Evolutionary conservation across 495 filamentous ascomycete species (phyloP).

Genomic region (Xylaria bambusicola): DNA sequence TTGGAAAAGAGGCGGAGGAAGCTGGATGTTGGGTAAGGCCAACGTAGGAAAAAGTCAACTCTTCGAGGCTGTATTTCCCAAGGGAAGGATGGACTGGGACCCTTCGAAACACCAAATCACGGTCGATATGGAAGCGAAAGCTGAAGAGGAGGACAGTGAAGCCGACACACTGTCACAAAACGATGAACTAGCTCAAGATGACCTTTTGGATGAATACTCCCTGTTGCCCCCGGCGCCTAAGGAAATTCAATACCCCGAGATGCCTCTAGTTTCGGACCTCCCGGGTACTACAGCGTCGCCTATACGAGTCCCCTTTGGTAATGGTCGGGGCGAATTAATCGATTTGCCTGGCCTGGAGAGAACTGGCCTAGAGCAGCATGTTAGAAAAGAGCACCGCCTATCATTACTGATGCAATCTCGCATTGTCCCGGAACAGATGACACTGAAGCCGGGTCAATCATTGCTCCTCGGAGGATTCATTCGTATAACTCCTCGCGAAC

Average conservation of each 20-base stretch:
- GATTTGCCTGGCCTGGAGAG: slow-evolving; percentile 87
- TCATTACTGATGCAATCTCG: slow-evolving; percentile 77
- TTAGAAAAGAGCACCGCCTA: slow-evolving; percentile 61
- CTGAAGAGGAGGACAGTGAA: slow-evolving; percentile 20
- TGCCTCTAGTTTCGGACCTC: slow-evolving; percentile 81
- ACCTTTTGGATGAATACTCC: slow-evolving; percentile 32
- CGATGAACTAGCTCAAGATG: neutral
- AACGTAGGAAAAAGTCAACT: slow-evolving; percentile 97
- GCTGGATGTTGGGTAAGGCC: slow-evolving; percentile 98
- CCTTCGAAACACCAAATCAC: slow-evolving; percentile 37
- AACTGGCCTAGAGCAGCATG: slow-evolving; percentile 65
- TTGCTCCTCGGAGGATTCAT: slow-evolving; percentile 86
- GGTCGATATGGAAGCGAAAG: slow-evolving; percentile 30
- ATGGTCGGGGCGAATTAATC: slow-evolving; percentile 85
- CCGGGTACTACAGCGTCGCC: slow-evolving; percentile 94
- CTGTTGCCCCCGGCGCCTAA: slow-evolving; percentile 74
- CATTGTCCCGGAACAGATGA: slow-evolving; percentile 64
- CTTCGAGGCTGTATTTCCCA: slow-evolving; percentile 81
- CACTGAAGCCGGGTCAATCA: slow-evolving; percentile 76
- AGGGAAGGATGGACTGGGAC: slow-evolving; percentile 60
- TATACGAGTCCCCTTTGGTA: slow-evolving; percentile 85
- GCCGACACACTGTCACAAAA: slow-evolving; percentile 31
- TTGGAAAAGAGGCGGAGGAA: slow-evolving; percentile 73
- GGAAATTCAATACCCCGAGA: slow-evolving; percentile 72
- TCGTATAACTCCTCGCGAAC: slow-evolving; percentile 75